Evolutionary conservation across 2,329 filamentous ascomycete genomes (phyloP), one percentile per base, ranked within the genome.

Genomic region (Epichloe hybrida): DNA sequence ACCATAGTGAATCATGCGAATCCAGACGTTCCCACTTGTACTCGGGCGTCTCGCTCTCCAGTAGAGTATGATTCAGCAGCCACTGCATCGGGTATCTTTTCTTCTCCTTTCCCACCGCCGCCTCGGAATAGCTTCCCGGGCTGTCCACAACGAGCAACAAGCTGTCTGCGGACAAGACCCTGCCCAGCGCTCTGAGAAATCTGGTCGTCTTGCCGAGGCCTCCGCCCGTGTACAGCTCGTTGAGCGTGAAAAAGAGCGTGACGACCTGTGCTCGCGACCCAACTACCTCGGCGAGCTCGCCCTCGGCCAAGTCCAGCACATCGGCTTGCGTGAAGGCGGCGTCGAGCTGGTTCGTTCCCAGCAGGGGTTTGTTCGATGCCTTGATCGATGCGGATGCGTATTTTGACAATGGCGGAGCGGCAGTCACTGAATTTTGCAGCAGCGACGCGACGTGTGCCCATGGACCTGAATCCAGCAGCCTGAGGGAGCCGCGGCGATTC

Each of bases 191-290:
- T 4, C 88, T 74, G 0, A 98, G 73, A 56, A 97, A 83, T 3
- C 73, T 72, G 0, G 91, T 95, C 0, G 91, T 88, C 57, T 81
- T 80, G 2, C 81, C 73, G 46, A 81, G 72, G 23, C 89, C 79
- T 1, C 83, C 88, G 0, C 79, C 73, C 0, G 86, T 84, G 71
- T 96, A 97, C 0, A 98, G 80, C 68, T 98, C 93, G 65, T 97
- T 97, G 45, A 97, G 77, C 0, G 91, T 96, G 72, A 97, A 98
- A 68, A 97, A 80, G 12, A 97, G 69, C 0, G 90, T 95, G 13
- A 95, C 72, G 1, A 96, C 68, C 3, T 75, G 57, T 9, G 76
- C 70, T 1, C 62, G 41, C 15, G 53, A 40, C 6, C 63, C 62
- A 0, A 71, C 47, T 0, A 70, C 52, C 2, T 55, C 45, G 0